Evolutionary conservation across 495 filamentous ascomycete species (phyloP), one percentile per base, ranked within the genome.

Genomic region (Aspergillus asperescens): DNA sequence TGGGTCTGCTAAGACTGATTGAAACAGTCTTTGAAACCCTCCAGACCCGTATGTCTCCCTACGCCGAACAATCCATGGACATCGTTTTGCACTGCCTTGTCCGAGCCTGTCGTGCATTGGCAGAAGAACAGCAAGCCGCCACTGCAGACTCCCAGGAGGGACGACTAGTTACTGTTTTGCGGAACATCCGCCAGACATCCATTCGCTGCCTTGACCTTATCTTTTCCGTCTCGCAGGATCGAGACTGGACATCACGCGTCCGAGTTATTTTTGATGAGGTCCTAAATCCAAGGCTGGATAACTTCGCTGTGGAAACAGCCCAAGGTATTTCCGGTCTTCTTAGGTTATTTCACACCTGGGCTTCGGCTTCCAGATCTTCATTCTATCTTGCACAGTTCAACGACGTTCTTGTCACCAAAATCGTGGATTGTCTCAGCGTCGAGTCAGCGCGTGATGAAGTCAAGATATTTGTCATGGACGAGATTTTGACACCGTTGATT

Each of bases 1-100:
- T 90, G 47, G 93, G 93, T 65, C 73, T 96, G 56, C 64, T 95
- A 35, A 90, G 90, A 62, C 92, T 97, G 88, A 75, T 93, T 37
- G 84, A 90, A 46, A 83, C 89, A n/a, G 79, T 97, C 62, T 81
- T 96, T 54, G 83, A 84, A 20, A 87, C 90, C 25, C 77, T 96
- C 20, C 88, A 89, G 37, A 81, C 73, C 13, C 82, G 79, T 18
- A 78, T 94, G 49, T 51, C 67, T 5, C 73, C 81, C 1, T 89
- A 84, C 54, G 73, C 83, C 23, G 66, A 75, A 29, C 71, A 76
- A 9, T 66, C 96, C 6, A 72, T 89, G 60, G 80, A 90, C 59
- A 80, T 89, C 2, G 72, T 94, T 6, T 65, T 96, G 2, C 90
- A 88, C 60, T 95, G 88, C 59, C 71, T 91, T 19, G 73, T 93